phyloP scores from a whole-genome alignment of 768 basidiomycete species.

The Lactifluus piperatus region DNA sequence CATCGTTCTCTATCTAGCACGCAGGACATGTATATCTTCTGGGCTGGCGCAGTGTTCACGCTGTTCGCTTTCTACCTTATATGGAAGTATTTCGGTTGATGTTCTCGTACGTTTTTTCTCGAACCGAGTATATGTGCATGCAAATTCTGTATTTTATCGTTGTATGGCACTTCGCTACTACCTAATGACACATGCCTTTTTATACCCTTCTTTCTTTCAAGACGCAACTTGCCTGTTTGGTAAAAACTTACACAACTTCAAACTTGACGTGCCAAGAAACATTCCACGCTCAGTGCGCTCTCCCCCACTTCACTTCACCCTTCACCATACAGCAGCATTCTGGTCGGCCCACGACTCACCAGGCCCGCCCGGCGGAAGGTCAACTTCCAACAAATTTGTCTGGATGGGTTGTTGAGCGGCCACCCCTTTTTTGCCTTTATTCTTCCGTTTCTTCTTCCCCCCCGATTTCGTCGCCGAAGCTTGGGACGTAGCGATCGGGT shows the following conservation, averaged over 20 bases:
- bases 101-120: neutral
- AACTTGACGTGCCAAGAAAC: too few relatives aligned
- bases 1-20: slow-evolving; percentile 48
- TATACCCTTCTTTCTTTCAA: neutral
- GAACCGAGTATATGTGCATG: too few relatives aligned
- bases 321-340: neutral
- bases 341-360: neutral
- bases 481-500: neutral
- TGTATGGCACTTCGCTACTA: neutral
- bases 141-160: neutral
- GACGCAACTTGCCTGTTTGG: neutral
- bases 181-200: neutral
- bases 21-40: slow-evolving; percentile 93
- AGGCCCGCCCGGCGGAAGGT: neutral
- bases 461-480: neutral
- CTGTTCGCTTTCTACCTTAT: slow-evolving; percentile 92
- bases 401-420: neutral
- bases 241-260: too few relatives aligned
- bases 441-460: too few relatives aligned
- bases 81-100: slow-evolving; percentile 76
- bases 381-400: neutral
- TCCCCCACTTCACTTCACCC: neutral
- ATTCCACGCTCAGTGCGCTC: too few relatives aligned
- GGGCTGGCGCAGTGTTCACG: slow-evolving; percentile 76
- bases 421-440: neutral